Base-by-base conservation (phyloP, 768 basidiomycete species). In the Mycena metata region DNA sequence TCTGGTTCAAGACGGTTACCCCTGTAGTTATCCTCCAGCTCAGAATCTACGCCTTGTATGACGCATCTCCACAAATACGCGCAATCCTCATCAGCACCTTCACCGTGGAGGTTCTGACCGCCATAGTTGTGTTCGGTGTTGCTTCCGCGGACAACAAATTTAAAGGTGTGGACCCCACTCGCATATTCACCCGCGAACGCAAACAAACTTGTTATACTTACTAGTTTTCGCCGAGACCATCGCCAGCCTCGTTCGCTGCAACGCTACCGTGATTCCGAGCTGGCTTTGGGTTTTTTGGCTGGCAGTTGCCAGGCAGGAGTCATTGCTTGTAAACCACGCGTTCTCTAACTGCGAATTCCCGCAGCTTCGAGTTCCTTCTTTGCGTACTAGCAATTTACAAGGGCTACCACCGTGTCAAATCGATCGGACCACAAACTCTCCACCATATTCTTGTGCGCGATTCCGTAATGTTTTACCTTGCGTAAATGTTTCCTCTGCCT, bases 41-140 rank as follows among this genome's bases (percentile, higher is more conserved):
- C 23, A 69, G 71, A 21, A 62, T 74, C 6, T 74, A 72, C 46
- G 72, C 69, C 10, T 54, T 72, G 16, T 72, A 71, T 41, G 62
- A 71, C 26, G 35, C 57, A 10, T 72, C 72, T 26, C 62, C 64
- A 17, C 54, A 41, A 39, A 57, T 74, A 30, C 41, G 56, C 16
- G 47, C 58, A 7, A 23, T 70, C 12, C 52, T 70, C 30, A 42
- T 58, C 23, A 33, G 56, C 49, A 50, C 62, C 30, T 72, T 70
- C 23, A 3, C 54, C 2, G n/a, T 57, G 10, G 65, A 74, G 30
- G 56, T 72, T 23, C n/a, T 60, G 19, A 8, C 47, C n/a, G 59
- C 63, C 7, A 47, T 72, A 43, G 43, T 66, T 5, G 60, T 64
- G 36, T 60, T 70, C 26, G 62, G 67, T 2, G 2, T 63, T 26